These are phyloP conservation scores for Geotrichum phurueaensis DNA, from an alignment of 1,139 yeast species.

Conservation along the genomic window DNA sequence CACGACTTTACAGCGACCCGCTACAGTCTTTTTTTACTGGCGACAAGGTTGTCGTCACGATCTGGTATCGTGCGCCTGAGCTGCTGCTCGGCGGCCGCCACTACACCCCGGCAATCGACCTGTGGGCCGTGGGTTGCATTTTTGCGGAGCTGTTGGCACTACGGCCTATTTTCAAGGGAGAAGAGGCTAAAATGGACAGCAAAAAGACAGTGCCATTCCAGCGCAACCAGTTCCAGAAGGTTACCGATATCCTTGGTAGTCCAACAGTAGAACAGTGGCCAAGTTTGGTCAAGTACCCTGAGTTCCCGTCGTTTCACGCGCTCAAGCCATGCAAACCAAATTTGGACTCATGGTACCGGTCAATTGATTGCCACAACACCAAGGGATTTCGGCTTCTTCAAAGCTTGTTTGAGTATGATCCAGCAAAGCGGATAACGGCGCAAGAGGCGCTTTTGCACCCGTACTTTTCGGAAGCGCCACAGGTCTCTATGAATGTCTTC, in stretches of 20 bases:
- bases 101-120: conserved; percentile 89
- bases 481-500: conserved; percentile 52
- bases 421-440: conserved; percentile 72
- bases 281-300: conserved; percentile 72
- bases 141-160: conserved; percentile 84
- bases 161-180: conserved; percentile 94
- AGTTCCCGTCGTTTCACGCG: conserved; percentile 60
- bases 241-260: conserved; percentile 83
- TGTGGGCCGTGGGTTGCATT: conserved; percentile 98
- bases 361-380: conserved; percentile 53
- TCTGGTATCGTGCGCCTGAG: conserved; percentile 98
- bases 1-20: conserved; percentile 84
- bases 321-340: conserved; percentile 63
- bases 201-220: conserved; percentile 85
- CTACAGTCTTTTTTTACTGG: conserved; percentile 86
- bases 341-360: conserved; percentile 75
- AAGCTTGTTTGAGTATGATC: conserved; percentile 72
- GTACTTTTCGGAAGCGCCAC: conserved; percentile 56
- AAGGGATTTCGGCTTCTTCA: conserved; percentile 47
- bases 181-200: conserved; percentile 87
- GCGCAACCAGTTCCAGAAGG: conserved; percentile 82
- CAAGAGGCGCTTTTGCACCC: conserved; percentile 66
- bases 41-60: conserved; percentile 95
- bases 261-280: conserved; percentile 79
- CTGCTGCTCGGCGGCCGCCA: conserved; percentile 83